phyloP scores from a whole-genome alignment of 441 rosid species.

The Aquilaria agallochum region DNA sequence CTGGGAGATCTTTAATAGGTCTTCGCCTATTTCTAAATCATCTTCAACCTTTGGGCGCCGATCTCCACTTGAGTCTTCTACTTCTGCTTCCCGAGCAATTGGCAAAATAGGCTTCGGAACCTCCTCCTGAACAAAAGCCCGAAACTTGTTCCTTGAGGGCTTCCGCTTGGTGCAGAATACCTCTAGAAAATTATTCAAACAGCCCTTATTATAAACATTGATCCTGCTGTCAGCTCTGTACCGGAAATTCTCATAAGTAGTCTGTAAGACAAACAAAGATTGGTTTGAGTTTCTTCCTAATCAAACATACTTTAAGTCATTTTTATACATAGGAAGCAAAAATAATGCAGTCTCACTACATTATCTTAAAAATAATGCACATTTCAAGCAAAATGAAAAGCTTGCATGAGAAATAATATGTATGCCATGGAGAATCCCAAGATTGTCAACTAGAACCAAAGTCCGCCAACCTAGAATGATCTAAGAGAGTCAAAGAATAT shows the following conservation, averaged over 20 bases:
- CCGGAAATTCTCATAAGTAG: slow-evolving; percentile 92
- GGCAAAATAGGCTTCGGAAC: slow-evolving; percentile 44
- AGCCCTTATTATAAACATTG: slow-evolving; percentile 64
- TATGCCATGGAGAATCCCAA: too few relatives aligned
- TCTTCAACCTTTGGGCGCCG: slow-evolving; percentile 83
- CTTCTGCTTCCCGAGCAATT: slow-evolving; percentile 39
- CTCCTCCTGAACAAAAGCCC: slow-evolving; percentile 66
- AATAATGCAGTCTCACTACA: too few relatives aligned
- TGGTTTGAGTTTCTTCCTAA: not conserved
- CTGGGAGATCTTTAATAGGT: slow-evolving; percentile 68
- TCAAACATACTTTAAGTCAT: not conserved
- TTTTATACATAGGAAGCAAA: too few relatives aligned
- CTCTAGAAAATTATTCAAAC: slow-evolving; percentile 61
- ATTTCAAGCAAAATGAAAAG: too few relatives aligned
- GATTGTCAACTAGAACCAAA: too few relatives aligned
- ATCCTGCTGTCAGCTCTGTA: slow-evolving; percentile 72
- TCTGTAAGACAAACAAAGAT: slow-evolving; percentile 38
- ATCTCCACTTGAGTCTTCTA: slow-evolving; percentile 44
- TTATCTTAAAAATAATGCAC: too few relatives aligned
- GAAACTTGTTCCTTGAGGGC: slow-evolving; percentile 79
- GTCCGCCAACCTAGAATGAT: too few relatives aligned
- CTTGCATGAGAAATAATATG: too few relatives aligned
- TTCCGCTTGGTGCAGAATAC: slow-evolving; percentile 64
- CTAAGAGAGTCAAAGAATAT: too few relatives aligned
- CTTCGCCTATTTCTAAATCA: slow-evolving; percentile 77